Evolutionary conservation across 352 stramenopile genomes (phyloP), one percentile per base, ranked within the genome.

Genomic region (Phytophthora hibernalis): DNA sequence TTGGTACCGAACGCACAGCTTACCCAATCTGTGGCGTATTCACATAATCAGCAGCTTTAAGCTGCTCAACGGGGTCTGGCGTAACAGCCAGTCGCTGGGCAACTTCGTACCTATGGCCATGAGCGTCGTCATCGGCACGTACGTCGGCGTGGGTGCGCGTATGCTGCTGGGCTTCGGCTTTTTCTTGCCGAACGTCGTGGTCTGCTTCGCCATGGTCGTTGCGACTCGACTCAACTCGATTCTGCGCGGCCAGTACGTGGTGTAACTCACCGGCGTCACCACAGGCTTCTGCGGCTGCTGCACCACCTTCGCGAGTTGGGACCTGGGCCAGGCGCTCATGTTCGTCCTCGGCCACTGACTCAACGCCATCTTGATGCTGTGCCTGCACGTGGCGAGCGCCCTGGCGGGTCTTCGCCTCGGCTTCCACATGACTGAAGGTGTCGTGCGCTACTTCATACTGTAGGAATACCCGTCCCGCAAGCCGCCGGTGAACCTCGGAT

Each of bases 251-350:
- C 72, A 85, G 50, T 86, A 85, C 28, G 70, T 77, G 4, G 72
- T 79, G 52, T 65, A 85, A 26, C 65, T 87, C 18, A 83, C 74
- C 9, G 80, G 79, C 20, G 38, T 91, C 45, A 89, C 78, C 12
- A 89, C 82, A 15, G 82, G 82, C 11, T 91, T 91, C 31, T 91
- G 82, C 59, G 82, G 82, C 51, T 84, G 69, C 61, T 89, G 80
- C 59, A 91, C 82, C 26, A 89, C 82, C 3, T 91, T 91, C 40
- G 74, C 82, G 28, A 84, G 74, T 24, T 91, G 82, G 82, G 77
- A 88, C 33, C 52, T 91, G 2, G 70, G 67, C 6, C 74, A 69
- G 3, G 76, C 76, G 3, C 65, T 77, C 35, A 76, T 83, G 72
- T 89, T 87, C 45, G 69, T 86, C 51, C 76, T 73, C 42, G 74